Evolutionary conservation across 139 green algal species (phyloP), one percentile per base, ranked within the genome.

Genomic region (Micromonas pusilla): DNA sequence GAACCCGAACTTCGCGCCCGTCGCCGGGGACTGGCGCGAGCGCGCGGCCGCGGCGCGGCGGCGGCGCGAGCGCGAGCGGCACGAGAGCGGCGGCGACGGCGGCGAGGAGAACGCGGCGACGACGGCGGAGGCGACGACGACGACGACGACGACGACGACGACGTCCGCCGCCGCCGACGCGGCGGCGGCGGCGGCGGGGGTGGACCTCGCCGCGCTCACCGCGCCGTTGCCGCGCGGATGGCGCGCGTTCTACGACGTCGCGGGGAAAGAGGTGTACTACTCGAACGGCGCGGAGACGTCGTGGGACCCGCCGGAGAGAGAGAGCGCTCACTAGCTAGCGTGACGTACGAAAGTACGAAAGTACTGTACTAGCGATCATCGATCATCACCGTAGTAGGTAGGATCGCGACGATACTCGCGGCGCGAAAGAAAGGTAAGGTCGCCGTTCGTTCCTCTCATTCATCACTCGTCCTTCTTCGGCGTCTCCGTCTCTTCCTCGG

Each of bases 31-130:
- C 28, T 72, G 65, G 65, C 26, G 65, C 3, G 4, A 25, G 30
- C n/a, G 28, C 26, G 65, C 38, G 4, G 65, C 4, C n/a, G 26
- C 65, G 65, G 65, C 65, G 30, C 4, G 30, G 33, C 4, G 30
- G 13, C 26, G 28, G 28, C 26, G 13, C 13, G 33, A 72, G 28
- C 26, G 91, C 70, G 86, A 93, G 37, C 75, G 82, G 28, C 31
- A 31, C 5, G 33, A 53, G 3, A 13, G 37, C 66, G 34, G 70
- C 34, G 38, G 52, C 23, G 66, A 28, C 66, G 66, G 30, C 66
- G 34, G 62, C 62, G 62, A 70, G 9, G 62, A 70, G 9, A 25
- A 57, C 45, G 45, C 45, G 45, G 16, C 16, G 45, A 57, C 9
- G 9, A 9, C 45, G 45, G 5, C 62, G 62, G 20, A 31, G 6